These are phyloP conservation scores for Septoria petroselini DNA, from an alignment of 2,329 filamentous ascomycete species.

Conservation along the genomic window DNA sequence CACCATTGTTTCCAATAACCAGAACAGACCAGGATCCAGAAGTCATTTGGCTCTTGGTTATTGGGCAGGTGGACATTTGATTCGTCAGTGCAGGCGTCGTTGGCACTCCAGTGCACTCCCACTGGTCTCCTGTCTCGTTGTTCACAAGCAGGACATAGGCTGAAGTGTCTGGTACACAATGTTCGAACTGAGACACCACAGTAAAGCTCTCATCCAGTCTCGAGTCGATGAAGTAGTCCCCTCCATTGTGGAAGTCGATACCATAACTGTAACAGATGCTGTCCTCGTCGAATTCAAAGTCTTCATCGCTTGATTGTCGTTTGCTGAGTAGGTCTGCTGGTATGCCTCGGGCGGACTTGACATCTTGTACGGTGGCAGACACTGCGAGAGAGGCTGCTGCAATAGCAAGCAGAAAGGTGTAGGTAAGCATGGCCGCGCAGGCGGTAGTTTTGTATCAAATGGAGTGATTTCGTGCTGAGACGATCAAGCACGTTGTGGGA, in stretches of 20 bases:
- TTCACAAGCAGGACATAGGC: constrained; percentile 43
- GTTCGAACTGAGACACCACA: constrained; percentile 45
- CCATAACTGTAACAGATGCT: constrained; percentile 33
- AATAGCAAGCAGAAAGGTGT: constrained; percentile 3
- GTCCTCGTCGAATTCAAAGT: constrained; percentile 15
- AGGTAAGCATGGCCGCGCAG: constrained; percentile 1
- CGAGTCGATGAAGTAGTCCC: constrained; percentile 48
- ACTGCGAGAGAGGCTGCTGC: constrained; percentile 4
- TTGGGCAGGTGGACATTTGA: constrained; percentile 44
- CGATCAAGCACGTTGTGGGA: too few species aligned
- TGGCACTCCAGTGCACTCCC: constrained; percentile 36
- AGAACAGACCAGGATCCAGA: constrained; percentile 47
- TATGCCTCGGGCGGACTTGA: background rate
- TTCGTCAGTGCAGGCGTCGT: constrained; percentile 42
- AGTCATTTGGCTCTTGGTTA: constrained; percentile 44
- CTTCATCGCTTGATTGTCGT: constrained; percentile 1
- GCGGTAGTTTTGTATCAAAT: background rate
- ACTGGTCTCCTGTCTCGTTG: constrained; percentile 42
- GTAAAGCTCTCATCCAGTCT: constrained; percentile 44
- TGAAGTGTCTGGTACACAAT: constrained; percentile 43
- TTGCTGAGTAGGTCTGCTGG: background rate
- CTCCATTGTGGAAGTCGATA: constrained; percentile 45
- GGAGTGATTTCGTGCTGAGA: too few species aligned
- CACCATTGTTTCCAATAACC: constrained; percentile 45
- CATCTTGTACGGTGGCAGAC: background rate